Base-by-base conservation (phyloP, 2,329 filamentous ascomycete species). In the Fusarium napiforme region DNA sequence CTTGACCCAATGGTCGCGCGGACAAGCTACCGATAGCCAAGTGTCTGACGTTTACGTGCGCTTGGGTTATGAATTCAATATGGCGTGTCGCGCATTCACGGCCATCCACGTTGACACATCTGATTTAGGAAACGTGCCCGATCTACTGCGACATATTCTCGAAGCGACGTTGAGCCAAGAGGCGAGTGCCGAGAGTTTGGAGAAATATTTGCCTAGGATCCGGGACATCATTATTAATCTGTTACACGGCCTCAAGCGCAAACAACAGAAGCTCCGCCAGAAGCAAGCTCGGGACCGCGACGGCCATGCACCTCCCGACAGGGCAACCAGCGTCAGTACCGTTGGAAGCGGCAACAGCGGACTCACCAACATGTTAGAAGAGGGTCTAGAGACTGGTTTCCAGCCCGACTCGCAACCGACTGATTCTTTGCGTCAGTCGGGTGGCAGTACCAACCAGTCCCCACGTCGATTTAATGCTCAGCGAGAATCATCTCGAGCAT, bases 161-260 rank as follows among this genome's bases (percentile, higher is more conserved):
- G 96, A 99, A 83, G 93, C 97, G 64, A 99, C 96, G 3, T 87
- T 99, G 40, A 98, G 96, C 82, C 96, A 99, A 80, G 95, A 98
- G 83, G 96, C 96, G 9, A 98, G 94, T 76, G 92, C 95, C 56
- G 92, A 97, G 80, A 98, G 95, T 82, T 87, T 99, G 69, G 96
- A 99, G 81, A 93, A 93, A 81, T 99, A 97, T 81, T 86, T 99
- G 37, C 96, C 96, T 2, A 91, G 93, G 67, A 99, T 99, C 81
- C 92, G 96, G 77, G 96, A 99, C 82, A 99, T 99, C 78, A 99
- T 99, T 80, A 98, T 99, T 82, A 98, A 97, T 80, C 87, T 99
- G 36, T 88, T 99, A 14, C 96, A 99, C 81, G 96, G 96, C 5
- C 84, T 99, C 72, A 99, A 99, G 85, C 92, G 96, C 82, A 99